phyloP scores from a whole-genome alignment of 306 rosid species.

The Lathyrus oleraceus region DNA sequence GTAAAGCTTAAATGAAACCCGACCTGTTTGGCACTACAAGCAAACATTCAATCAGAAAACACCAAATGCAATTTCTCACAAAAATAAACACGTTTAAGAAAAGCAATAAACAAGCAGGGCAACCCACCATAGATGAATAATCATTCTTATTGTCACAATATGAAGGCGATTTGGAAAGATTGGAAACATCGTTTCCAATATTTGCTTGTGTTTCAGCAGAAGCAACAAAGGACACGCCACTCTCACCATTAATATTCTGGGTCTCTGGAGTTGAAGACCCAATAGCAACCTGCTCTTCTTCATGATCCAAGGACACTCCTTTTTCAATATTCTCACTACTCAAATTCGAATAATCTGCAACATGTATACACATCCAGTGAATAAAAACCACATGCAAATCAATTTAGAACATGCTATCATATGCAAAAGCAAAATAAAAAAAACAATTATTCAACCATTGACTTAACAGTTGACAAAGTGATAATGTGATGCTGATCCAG shows the following conservation, averaged over 20 bases:
- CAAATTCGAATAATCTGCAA: conserved; percentile 57
- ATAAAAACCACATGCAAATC: not conserved
- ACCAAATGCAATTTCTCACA: not conserved
- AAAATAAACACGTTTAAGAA: conserved; percentile 18
- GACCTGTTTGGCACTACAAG: conserved; percentile 97
- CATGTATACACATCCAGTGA: conserved; percentile 17
- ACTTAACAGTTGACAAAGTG: not conserved
- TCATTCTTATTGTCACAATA: conserved; percentile 65
- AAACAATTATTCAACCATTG: not conserved
- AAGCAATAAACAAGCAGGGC: conserved; percentile 14
- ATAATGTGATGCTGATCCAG: not conserved
- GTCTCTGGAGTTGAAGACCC: conserved; percentile 48
- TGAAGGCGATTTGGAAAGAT: conserved; percentile 58
- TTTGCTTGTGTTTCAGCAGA: conserved; percentile 62
- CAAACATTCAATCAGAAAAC: conserved; percentile 47
- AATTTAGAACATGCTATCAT: not conserved
- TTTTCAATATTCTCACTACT: conserved; percentile 52
- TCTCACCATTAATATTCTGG: conserved; percentile 48
- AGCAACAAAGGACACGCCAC: conserved; percentile 47
- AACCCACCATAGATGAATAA: conserved; percentile 80
- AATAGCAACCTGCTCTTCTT: conserved; percentile 53
- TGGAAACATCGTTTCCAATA: conserved; percentile 59
- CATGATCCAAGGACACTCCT: conserved; percentile 53
- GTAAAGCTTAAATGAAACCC: conserved; percentile 95
- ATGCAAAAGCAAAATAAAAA: not conserved